Conservation (phyloP, 2,329 filamentous ascomycete species). For the Penicillium sp. region DNA sequence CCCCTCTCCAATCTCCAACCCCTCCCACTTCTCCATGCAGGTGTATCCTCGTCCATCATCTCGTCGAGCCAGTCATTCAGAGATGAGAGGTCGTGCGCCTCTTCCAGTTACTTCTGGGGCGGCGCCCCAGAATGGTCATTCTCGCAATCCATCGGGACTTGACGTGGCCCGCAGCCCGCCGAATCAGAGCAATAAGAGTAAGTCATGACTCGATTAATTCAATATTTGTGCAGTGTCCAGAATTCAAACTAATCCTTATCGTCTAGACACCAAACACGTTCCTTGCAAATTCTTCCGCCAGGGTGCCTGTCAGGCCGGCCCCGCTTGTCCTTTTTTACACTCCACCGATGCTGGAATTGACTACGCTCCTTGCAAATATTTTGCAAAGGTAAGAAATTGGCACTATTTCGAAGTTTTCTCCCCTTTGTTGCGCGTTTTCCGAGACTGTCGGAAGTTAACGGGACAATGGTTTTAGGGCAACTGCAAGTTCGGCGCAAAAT, state of each 20-base stretch:
- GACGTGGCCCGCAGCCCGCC: slow-evolving; percentile 50
- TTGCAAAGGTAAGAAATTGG: slow-evolving; percentile 71
- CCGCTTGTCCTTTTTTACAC: slow-evolving; percentile 94
- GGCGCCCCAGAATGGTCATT: slow-evolving; percentile 41
- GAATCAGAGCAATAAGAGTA: slow-evolving; percentile 44
- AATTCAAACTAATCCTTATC: slow-evolving; percentile 8
- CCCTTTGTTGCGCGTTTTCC: neutral
- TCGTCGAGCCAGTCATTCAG: slow-evolving; percentile 30
- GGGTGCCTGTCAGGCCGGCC: slow-evolving; percentile 92
- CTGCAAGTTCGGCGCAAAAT: slow-evolving; percentile 98
- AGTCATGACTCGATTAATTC: slow-evolving; percentile 2
- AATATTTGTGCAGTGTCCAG: neutral
- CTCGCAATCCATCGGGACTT: slow-evolving; percentile 42
- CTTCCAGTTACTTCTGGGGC: slow-evolving; percentile 39
- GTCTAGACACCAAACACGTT: slow-evolving; percentile 85
- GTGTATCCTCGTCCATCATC: slow-evolving; percentile 24
- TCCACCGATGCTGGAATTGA: slow-evolving; percentile 81
- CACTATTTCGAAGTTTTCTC: neutral
- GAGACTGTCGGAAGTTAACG: slow-evolving; percentile 19
- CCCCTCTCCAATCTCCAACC: slow-evolving; percentile 17
- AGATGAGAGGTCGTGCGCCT: slow-evolving; percentile 44
- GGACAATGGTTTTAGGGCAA: slow-evolving; percentile 65
- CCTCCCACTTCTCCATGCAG: slow-evolving; percentile 21
- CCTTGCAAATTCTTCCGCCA: slow-evolving; percentile 99
- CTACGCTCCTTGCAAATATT: slow-evolving; percentile 93